phyloP scores from a whole-genome alignment of 1,139 yeast genomes.

The Kazachstania sp. region DNA sequence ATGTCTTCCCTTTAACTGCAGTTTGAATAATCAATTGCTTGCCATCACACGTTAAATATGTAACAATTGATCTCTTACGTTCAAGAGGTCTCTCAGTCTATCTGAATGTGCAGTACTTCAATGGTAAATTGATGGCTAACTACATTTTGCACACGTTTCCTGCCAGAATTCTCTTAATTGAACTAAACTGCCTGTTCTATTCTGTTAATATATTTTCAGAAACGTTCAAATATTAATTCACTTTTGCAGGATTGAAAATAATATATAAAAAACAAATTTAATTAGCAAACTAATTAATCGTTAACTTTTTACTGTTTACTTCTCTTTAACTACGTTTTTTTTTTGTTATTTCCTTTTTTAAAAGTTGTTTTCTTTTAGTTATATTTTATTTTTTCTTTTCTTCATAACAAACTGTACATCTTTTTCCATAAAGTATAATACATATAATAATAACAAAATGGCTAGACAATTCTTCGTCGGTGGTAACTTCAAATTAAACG shows the following conservation, averaged over 20 bases:
- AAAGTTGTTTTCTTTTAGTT: neutral
- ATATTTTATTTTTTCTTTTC: neutral
- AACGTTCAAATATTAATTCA: neutral
- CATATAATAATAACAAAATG: constrained; percentile 38
- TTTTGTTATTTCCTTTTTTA: neutral
- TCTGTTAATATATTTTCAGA: neutral
- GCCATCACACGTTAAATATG: too few species aligned
- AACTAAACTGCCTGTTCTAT: too few species aligned
- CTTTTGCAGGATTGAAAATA: neutral
- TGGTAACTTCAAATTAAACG: constrained; percentile 99
- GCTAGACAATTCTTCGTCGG: constrained; percentile 95
- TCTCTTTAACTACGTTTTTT: neutral
- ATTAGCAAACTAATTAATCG: neutral
- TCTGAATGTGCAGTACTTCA: too few species aligned
- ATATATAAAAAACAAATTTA: neutral
- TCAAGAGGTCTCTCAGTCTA: too few species aligned
- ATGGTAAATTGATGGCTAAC: too few species aligned
- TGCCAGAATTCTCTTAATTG: too few species aligned
- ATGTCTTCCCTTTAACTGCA: too few species aligned
- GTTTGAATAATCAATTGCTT: too few species aligned
- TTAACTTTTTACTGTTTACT: neutral
- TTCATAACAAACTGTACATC: constrained; percentile 5
- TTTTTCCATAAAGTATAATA: constrained; percentile 3
- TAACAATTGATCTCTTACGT: too few species aligned
- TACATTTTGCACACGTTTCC: too few species aligned